phyloP scores from a whole-genome alignment of 805 yeast species.

The Pichia thaimueangensis region DNA sequence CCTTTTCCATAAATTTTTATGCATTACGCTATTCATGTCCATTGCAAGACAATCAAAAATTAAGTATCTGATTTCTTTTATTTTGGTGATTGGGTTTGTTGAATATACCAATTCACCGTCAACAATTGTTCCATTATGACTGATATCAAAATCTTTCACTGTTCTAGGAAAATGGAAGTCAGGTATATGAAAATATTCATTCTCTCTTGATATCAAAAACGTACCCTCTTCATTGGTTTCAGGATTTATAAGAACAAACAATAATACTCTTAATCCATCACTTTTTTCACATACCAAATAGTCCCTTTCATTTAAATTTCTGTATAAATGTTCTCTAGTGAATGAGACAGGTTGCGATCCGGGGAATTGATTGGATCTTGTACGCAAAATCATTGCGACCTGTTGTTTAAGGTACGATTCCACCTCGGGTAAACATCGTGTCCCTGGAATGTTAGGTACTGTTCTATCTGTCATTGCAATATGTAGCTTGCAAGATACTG shows the following conservation, averaged over 20 bases:
- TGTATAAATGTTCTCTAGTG: constrained; percentile 60
- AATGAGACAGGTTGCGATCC: constrained; percentile 97
- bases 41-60: constrained; percentile 89
- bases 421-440: constrained; percentile 63
- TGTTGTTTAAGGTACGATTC: constrained; percentile 60
- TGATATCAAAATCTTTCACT: constrained; percentile 41
- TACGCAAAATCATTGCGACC: constrained; percentile 56
- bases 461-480: constrained; percentile 33
- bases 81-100: constrained; percentile 43
- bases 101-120: constrained; percentile 93
- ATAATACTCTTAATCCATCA: constrained; percentile 83
- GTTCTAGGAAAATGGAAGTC: constrained; percentile 74
- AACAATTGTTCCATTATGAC: constrained; percentile 81
- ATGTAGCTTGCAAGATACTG: no score
- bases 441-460: constrained; percentile 86
- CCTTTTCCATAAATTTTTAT: constrained; percentile 70
- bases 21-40: constrained; percentile 65
- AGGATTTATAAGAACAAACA: constrained; percentile 54
- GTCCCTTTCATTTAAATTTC: constrained; percentile 60
- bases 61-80: constrained; percentile 67
- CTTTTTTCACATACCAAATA: constrained; percentile 94
- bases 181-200: constrained; percentile 76
- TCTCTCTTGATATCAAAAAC: constrained; percentile 81
- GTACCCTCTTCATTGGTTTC: constrained; percentile 81
- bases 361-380: constrained; percentile 59